These are phyloP conservation scores for Fonsecaea erecta DNA, from an alignment of 2,329 filamentous ascomycete genomes.

Conservation along the genomic window DNA sequence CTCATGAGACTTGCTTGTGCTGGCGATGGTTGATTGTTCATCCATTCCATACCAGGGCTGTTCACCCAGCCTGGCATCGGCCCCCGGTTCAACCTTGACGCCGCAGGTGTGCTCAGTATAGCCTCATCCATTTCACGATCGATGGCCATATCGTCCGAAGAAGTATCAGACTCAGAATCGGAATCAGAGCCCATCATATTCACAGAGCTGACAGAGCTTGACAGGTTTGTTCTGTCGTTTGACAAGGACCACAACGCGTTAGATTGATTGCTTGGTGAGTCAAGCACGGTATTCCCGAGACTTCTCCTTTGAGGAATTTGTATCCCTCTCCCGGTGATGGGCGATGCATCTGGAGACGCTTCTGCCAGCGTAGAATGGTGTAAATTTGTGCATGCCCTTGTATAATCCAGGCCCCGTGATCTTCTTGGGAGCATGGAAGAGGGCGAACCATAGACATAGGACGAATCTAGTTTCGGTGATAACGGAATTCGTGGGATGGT, in stretches of 20 bases:
- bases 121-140: constrained; percentile 76
- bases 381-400: constrained; percentile 87
- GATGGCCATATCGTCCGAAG: constrained; percentile 60
- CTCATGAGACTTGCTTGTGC: constrained; percentile 78
- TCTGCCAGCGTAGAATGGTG: constrained; percentile 95
- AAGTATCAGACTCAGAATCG: constrained; percentile 70
- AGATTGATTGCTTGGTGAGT: constrained; percentile 67
- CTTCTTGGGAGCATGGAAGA: constrained; percentile 85
- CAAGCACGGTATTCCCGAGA: constrained; percentile 52
- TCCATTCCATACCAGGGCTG: constrained; percentile 66
- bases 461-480: constrained; percentile 83
- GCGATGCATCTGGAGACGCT: constrained; percentile 87
- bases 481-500: constrained; percentile 68
- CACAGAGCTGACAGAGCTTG: constrained; percentile 80
- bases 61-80: constrained; percentile 54
- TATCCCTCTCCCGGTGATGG: constrained; percentile 72
- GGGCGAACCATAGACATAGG: constrained; percentile 83
- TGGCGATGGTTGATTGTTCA: constrained; percentile 63
- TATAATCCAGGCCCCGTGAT: constrained; percentile 90
- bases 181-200: constrained; percentile 80
- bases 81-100: constrained; percentile 60
- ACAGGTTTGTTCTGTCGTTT: constrained; percentile 71
- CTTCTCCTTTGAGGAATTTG: constrained; percentile 62
- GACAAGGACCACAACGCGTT: constrained; percentile 71
- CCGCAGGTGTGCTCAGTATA: constrained; percentile 82